These are phyloP conservation scores for Aspergillus cejpii DNA, from an alignment of 2,329 filamentous ascomycete species.

Conservation along the genomic window DNA sequence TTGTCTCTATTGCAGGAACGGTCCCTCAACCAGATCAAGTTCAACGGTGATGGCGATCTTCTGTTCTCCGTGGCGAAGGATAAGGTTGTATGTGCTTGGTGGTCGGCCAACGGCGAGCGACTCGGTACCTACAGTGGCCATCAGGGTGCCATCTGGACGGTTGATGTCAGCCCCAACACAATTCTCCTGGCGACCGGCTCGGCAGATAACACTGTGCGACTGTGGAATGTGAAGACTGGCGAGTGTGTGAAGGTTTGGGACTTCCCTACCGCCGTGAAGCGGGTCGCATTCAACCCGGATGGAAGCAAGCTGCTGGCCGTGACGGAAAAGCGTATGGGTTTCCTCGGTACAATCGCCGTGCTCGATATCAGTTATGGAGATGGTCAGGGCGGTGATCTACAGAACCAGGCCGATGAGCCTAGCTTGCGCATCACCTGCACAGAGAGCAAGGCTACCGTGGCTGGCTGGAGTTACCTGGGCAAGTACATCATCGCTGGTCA, in stretches of 20 bases:
- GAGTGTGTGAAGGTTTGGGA: slow-evolving; percentile 96
- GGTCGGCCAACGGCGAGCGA: slow-evolving; percentile 93
- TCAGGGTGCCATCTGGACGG: slow-evolving; percentile 96
- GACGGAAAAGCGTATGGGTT: slow-evolving; percentile 97
- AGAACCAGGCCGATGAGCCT: slow-evolving; percentile 77
- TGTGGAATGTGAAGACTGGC: slow-evolving; percentile 94
- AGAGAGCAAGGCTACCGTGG: slow-evolving; percentile 94
- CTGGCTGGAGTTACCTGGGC: slow-evolving; percentile 88
- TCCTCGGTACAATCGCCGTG: slow-evolving; percentile 87
- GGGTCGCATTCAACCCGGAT: slow-evolving; percentile 95
- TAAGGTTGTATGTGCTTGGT: slow-evolving; percentile 96
- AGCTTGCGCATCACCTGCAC: slow-evolving; percentile 83
- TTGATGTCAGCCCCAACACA: slow-evolving; percentile 89
- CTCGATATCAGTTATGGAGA: slow-evolving; percentile 81
- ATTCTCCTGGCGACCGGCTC: slow-evolving; percentile 90
- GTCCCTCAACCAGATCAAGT: slow-evolving; percentile 92
- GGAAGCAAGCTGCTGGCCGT: slow-evolving; percentile 84
- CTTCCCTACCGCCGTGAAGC: slow-evolving; percentile 93
- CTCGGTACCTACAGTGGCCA: slow-evolving; percentile 95
- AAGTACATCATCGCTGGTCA: slow-evolving; percentile 98
- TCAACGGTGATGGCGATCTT: slow-evolving; percentile 90
- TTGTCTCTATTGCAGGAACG: slow-evolving; percentile 56
- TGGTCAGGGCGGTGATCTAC: slow-evolving; percentile 45
- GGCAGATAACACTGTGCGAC: slow-evolving; percentile 94
- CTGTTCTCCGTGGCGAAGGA: slow-evolving; percentile 96